Evolutionary conservation across 2,329 filamentous ascomycete species (phyloP).

Genomic region (Thelonectria olida): DNA sequence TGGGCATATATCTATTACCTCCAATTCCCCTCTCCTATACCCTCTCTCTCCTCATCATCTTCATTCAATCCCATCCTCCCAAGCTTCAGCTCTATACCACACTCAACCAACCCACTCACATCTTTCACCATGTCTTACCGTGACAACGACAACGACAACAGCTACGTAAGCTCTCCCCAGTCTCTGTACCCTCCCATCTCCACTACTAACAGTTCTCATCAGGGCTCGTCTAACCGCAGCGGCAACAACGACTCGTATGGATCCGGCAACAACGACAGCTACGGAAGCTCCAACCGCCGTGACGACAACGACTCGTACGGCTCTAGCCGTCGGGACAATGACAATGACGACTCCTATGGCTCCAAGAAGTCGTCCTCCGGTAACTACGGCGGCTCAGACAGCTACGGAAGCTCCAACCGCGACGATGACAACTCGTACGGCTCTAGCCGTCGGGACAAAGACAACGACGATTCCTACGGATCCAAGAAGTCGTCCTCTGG

Average conservation of each 20-base stretch:
- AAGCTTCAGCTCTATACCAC: neutral
- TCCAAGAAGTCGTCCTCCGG: neutral
- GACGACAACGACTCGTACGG: conserved; percentile 14
- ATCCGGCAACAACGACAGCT: conserved; percentile 25
- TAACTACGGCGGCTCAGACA: neutral
- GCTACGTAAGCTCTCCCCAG: conserved; percentile 12
- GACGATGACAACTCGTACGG: conserved; percentile 10
- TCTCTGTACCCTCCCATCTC: no score
- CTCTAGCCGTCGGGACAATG: neutral
- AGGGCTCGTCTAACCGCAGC: conserved; percentile 28
- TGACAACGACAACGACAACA: conserved; percentile 48
- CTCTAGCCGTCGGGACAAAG: conserved; percentile 10
- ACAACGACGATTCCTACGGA: conserved; percentile 4
- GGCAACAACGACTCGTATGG: conserved; percentile 31
- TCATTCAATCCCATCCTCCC: neutral
- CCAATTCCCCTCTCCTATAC: neutral
- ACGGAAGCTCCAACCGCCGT: conserved; percentile 12
- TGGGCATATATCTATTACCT: conserved; percentile 1
- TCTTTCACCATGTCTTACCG: conserved; percentile 56
- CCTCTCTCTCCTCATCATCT: neutral
- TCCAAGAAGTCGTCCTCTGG: conserved; percentile 22
- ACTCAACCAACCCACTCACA: neutral
- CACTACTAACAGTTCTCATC: conserved; percentile 3
- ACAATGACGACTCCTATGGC: neutral
- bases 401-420: conserved; percentile 13